Evolutionary conservation across 2,329 filamentous ascomycete species (phyloP).

Genomic region (Ramularia collo-cygni): DNA sequence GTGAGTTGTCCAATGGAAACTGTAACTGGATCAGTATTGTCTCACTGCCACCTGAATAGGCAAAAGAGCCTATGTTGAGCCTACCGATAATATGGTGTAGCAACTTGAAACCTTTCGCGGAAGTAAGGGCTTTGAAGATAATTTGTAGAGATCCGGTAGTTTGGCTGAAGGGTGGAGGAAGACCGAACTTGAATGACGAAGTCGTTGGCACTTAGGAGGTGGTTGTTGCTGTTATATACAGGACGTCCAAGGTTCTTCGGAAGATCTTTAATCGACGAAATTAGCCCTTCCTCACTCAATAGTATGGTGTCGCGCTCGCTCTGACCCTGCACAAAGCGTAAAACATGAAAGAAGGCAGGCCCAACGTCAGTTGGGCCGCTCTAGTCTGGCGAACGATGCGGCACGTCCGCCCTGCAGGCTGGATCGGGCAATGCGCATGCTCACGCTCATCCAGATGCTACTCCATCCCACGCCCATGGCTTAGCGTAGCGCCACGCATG

Average conservation of each 20-base stretch:
- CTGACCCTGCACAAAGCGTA: conserved; percentile 10
- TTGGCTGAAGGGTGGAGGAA: conserved; percentile 9
- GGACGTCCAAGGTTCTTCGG: conserved; percentile 3
- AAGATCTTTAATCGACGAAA: conserved; percentile 14
- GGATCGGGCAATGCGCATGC: conserved; percentile 9
- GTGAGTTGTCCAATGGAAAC: conserved; percentile 6
- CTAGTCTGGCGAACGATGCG: conserved; percentile 2
- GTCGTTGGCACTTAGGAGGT: conserved; percentile 15
- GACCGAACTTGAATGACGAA: conserved; percentile 5
- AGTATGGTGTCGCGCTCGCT: conserved; percentile 11
- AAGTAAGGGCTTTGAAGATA: conserved; percentile 7
- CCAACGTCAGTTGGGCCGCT: conserved; percentile 11
- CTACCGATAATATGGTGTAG: conserved; percentile 14
- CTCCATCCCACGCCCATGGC: conserved; percentile 1
- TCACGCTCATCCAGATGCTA: not conserved
- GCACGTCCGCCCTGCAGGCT: conserved; percentile 2
- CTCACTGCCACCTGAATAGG: conserved; percentile 3
- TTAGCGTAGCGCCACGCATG: not conserved
- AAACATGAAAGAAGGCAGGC: conserved; percentile 7
- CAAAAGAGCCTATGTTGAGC: conserved; percentile 1
- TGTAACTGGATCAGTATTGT: conserved; percentile 5
- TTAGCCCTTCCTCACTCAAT: conserved; percentile 13
- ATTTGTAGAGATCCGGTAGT: conserved; percentile 10
- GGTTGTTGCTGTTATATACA: conserved; percentile 16
- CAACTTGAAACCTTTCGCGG: conserved; percentile 14